A percentile compares a stretch with the other conserved stretches of the same genome.
Evolutionary conservation across 805 yeast species (phyloP).

Genomic region (Sugiyamaella qingdaonensis): DNA sequence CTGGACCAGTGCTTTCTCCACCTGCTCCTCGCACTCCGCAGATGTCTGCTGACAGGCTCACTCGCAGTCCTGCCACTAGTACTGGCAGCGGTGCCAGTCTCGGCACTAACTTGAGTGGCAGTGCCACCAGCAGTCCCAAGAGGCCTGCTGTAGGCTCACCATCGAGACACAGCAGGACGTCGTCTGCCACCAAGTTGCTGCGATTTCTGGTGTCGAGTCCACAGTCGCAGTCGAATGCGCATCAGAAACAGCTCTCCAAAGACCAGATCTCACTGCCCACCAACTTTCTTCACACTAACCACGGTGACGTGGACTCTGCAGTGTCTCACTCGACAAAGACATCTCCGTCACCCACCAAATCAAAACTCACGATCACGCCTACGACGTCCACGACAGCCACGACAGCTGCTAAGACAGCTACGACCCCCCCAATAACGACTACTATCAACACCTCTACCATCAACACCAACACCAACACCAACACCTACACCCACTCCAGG

Average conservation of each 20-base stretch:
- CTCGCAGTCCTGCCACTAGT: not conserved
- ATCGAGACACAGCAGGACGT: not conserved
- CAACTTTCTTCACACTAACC: slow-evolving; percentile 24
- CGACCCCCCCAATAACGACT: slow-evolving; percentile 2
- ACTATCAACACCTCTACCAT: not conserved
- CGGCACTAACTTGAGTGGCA: not conserved
- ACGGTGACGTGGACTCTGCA: slow-evolving; percentile 16
- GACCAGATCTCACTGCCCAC: slow-evolving; percentile 21
- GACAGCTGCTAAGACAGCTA: not conserved
- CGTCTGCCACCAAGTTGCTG: slow-evolving; percentile 6
- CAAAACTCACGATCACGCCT: not conserved
- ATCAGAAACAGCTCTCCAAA: slow-evolving; percentile 11
- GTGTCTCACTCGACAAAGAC: not conserved
- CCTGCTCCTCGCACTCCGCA: not conserved
- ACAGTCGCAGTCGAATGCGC: not conserved
- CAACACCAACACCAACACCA: not conserved
- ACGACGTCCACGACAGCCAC: not conserved
- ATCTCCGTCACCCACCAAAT: not conserved
- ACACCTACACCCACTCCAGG: not conserved
- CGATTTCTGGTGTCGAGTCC: slow-evolving; percentile 4
- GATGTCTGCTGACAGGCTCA: not conserved
- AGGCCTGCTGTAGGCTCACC: not conserved
- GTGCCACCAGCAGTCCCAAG: not conserved
- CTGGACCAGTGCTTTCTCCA: not conserved
- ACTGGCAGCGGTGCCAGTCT: not conserved